These are phyloP conservation scores for Pseudomonodictys pantanalensis DNA, from an alignment of 495 filamentous ascomycete species.

Conservation along the genomic window DNA sequence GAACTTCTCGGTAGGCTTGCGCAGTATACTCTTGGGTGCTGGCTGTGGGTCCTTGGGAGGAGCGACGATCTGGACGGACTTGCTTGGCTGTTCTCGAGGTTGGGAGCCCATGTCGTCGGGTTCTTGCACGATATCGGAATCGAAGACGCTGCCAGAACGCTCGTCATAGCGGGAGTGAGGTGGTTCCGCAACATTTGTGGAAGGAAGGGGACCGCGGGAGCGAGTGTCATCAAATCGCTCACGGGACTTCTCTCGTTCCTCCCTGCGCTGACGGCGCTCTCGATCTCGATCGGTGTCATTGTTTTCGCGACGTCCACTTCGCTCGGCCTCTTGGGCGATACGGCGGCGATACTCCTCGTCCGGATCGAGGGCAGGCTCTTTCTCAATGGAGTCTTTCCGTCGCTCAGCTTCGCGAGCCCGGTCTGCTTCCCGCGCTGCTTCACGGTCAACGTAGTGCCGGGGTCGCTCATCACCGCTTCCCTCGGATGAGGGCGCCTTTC, in stretches of 20 bases:
- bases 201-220: slow-evolving; percentile 2
- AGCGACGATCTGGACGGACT: slow-evolving; percentile 41
- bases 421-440: slow-evolving; percentile 29
- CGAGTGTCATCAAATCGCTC: slow-evolving; percentile 2
- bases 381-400: slow-evolving; percentile 4
- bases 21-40: slow-evolving; percentile 68
- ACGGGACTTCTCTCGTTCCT: slow-evolving; percentile 19
- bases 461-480: slow-evolving; percentile 25
- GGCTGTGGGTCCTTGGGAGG: slow-evolving; percentile 38
- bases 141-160: slow-evolving; percentile 15
- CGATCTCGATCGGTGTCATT: slow-evolving; percentile 7
- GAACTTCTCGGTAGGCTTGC: slow-evolving; percentile 69
- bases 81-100: slow-evolving; percentile 11
- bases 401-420: slow-evolving; percentile 33
- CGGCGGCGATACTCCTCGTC: slow-evolving; percentile 45
- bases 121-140: slow-evolving; percentile 24
- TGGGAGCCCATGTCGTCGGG: slow-evolving; percentile 22
- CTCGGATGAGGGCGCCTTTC: slow-evolving; percentile 17
- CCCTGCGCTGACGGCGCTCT: slow-evolving; percentile 23
- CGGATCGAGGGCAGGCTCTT: slow-evolving; percentile 34
- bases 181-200: slow-evolving; percentile 15
- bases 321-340: slow-evolving; percentile 36
- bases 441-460: slow-evolving; percentile 32
- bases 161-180: slow-evolving; percentile 17
- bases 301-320: slow-evolving; percentile 10